Evolutionary conservation across 2,329 filamentous ascomycete species (phyloP).

Genomic region (Fusarium sp.): DNA sequence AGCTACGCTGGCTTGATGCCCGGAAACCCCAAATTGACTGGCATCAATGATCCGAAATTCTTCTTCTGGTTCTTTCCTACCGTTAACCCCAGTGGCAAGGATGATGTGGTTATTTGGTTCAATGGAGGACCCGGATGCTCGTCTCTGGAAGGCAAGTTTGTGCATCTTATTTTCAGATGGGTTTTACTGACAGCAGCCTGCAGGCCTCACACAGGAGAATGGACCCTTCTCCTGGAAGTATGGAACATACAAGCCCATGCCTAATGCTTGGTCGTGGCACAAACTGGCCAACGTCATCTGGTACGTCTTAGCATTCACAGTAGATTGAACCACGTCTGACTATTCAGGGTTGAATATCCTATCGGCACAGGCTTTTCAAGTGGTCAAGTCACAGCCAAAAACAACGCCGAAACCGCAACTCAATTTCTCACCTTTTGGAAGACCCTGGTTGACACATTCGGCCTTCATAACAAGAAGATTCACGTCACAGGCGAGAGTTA

Average conservation of each 20-base stretch:
- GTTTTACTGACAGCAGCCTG: not conserved
- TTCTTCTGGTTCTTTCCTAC: slow-evolving; percentile 42
- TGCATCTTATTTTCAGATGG: not conserved
- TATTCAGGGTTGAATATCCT: slow-evolving; percentile 71
- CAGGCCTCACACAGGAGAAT: slow-evolving; percentile 77
- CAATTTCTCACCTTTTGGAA: slow-evolving; percentile 81
- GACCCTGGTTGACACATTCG: slow-evolving; percentile 78
- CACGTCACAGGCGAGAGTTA: slow-evolving; percentile 71
- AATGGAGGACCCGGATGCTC: slow-evolving; percentile 34
- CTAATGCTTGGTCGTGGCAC: slow-evolving; percentile 75
- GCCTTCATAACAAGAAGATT: slow-evolving; percentile 71
- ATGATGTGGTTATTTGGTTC: slow-evolving; percentile 40
- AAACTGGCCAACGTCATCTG: slow-evolving; percentile 63
- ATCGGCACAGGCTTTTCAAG: slow-evolving; percentile 74
- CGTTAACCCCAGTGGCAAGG: slow-evolving; percentile 38
- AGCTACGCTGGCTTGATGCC: slow-evolving; percentile 18
- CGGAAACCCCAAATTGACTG: slow-evolving; percentile 11
- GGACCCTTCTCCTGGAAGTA: slow-evolving; percentile 77
- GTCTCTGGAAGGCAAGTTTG: not conserved
- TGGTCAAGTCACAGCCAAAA: slow-evolving; percentile 70
- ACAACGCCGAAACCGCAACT: slow-evolving; percentile 72
- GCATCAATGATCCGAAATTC: slow-evolving; percentile 31
- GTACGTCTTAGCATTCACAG: not conserved
- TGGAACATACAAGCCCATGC: slow-evolving; percentile 73
- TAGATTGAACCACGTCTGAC: not conserved